Conservation (phyloP, 371 early-diverging fungal genomes). For the Lichtheimia ramosa region DNA sequence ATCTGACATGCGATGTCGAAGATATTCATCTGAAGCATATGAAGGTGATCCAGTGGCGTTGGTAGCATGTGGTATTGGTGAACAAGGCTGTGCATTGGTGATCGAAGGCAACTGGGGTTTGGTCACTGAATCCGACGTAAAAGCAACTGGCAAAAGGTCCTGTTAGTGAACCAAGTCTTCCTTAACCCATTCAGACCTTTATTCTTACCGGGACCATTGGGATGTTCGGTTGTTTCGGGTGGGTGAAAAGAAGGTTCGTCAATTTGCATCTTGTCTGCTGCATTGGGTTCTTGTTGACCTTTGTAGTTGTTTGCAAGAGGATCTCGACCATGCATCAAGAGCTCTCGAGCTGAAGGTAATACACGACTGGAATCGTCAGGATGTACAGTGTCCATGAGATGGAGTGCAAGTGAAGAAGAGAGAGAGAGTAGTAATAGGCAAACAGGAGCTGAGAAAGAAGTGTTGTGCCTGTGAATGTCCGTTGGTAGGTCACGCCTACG, state of each 20-base stretch:
- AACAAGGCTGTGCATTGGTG: slow-evolving; percentile 25
- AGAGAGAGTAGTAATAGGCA: slow-evolving; percentile 6
- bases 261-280: slow-evolving; percentile 24
- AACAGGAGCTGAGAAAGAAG: slow-evolving; percentile 5
- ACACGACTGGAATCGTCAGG: slow-evolving; percentile 18
- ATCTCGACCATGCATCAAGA: slow-evolving; percentile 19
- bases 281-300: slow-evolving; percentile 1
- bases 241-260: slow-evolving; percentile 19
- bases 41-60: not conserved
- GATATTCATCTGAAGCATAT: slow-evolving; percentile 32
- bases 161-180: too few relatives aligned
- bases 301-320: not conserved
- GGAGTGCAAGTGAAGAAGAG: slow-evolving; percentile 10
- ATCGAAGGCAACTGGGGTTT: slow-evolving; percentile 30
- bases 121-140: slow-evolving; percentile 9
- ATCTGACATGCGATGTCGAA: slow-evolving; percentile 48
- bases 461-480: not conserved
- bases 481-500: too few relatives aligned
- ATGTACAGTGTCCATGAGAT: slow-evolving; percentile 24
- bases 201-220: not conserved
- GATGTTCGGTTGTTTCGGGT: slow-evolving; percentile 8
- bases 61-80: slow-evolving; percentile 20
- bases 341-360: slow-evolving; percentile 32
- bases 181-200: too few relatives aligned
- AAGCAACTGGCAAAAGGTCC: not conserved